phyloP scores from a whole-genome alignment of 805 yeast species.

The Tetrapisispora nanseiensis region DNA sequence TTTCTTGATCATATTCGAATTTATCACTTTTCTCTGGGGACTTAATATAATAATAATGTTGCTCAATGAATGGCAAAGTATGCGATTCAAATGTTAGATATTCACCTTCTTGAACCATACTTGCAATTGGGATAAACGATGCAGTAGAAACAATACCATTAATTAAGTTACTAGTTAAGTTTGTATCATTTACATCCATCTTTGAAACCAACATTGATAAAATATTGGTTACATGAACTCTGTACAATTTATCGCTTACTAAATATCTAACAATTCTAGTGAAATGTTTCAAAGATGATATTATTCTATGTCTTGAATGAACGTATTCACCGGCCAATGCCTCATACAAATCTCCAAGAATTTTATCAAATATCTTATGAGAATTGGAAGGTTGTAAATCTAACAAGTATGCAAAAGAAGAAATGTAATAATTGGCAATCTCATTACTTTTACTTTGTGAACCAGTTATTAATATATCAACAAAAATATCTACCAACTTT shows the following conservation, averaged over 20 bases:
- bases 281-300: constrained; percentile 57
- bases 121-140: constrained; percentile 60
- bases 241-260: constrained; percentile 47
- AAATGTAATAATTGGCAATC: constrained; percentile 45
- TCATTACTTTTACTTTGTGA: constrained; percentile 59
- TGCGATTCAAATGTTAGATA: constrained; percentile 30
- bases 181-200: constrained; percentile 78
- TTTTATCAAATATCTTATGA: constrained; percentile 38
- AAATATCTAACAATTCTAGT: constrained; percentile 57
- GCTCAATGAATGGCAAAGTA: constrained; percentile 46
- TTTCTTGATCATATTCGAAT: constrained; percentile 35
- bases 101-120: constrained; percentile 36
- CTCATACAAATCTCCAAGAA: constrained; percentile 64
- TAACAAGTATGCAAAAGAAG: constrained; percentile 50
- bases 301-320: constrained; percentile 68
- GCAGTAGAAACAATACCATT: constrained; percentile 60
- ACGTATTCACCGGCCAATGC: constrained; percentile 53
- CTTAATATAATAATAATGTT: constrained; percentile 46
- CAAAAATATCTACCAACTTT: constrained; percentile 35
- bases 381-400: constrained; percentile 43
- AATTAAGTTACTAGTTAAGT: constrained; percentile 57
- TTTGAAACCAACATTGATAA: constrained; percentile 65
- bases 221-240: constrained; percentile 70
- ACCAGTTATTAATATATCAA: constrained; percentile 47
- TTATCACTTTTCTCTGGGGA: constrained; percentile 16